Percentiles rank a stretch among this genome's conserved stretches.
phyloP scores from a whole-genome alignment of 1,284 basidiomycete genomes.

The Coniophora puteana region DNA sequence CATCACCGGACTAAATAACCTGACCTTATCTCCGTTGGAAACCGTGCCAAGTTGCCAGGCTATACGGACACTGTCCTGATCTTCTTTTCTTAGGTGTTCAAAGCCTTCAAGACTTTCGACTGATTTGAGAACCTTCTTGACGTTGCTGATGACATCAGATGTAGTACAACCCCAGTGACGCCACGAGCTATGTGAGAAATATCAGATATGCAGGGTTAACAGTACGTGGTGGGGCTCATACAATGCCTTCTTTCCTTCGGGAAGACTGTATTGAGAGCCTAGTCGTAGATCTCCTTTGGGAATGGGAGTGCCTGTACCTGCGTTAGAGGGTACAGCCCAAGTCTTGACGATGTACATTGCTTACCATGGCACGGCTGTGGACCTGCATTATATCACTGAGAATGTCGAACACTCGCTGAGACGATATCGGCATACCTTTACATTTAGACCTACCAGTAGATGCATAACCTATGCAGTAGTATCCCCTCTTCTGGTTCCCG shows the following conservation, averaged over 20 bases:
- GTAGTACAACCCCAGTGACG: conserved; percentile 86
- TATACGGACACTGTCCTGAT: conserved; percentile 60
- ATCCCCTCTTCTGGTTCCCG: conserved; percentile 41
- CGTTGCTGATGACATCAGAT: conserved; percentile 62
- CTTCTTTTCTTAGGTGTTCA: conserved; percentile 60
- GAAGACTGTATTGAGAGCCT: conserved; percentile 76
- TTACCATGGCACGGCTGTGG: conserved; percentile 74
- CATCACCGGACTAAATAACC: too few relatives aligned
- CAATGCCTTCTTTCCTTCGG: conserved; percentile 69
- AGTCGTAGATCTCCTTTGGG: conserved; percentile 71
- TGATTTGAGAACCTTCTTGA: conserved; percentile 60
- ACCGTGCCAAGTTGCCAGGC: conserved; percentile 76
- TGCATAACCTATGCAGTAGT: conserved; percentile 80
- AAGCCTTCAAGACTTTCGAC: conserved; percentile 70
- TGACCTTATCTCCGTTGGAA: conserved; percentile 74
- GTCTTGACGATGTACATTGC: conserved; percentile 10
- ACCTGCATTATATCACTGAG: conserved; percentile 40
- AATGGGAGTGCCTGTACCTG: conserved; percentile 59
- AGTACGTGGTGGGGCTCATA: conserved; percentile 27
- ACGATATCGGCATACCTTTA: conserved; percentile 57
- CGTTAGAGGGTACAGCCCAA: conserved; percentile 14
- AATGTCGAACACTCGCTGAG: conserved; percentile 18
- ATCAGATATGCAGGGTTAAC: not conserved
- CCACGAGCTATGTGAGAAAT: conserved; percentile 50
- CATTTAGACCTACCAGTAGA: conserved; percentile 68